Conservation (phyloP, 495 filamentous ascomycete genomes). For the Neurospora tetraspora region DNA sequence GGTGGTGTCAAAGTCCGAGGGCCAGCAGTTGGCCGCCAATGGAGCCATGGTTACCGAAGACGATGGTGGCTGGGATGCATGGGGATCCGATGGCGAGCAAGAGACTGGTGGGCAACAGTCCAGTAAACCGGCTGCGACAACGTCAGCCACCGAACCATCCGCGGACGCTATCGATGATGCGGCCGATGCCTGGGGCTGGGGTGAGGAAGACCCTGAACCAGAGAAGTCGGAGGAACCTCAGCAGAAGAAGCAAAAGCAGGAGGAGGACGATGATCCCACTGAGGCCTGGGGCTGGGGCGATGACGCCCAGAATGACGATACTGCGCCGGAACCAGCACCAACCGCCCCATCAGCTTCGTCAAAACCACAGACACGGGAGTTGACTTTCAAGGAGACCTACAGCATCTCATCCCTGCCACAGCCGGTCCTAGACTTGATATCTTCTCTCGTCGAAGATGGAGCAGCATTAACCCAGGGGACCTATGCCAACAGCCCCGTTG, state of each 20-base stretch:
- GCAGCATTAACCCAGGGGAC: constrained; percentile 43
- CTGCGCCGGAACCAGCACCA: background rate
- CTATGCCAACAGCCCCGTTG: constrained; percentile 39
- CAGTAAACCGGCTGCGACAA: constrained; percentile 10
- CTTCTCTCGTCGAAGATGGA: constrained; percentile 59
- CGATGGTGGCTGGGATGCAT: constrained; percentile 64
- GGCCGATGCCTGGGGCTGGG: constrained; percentile 52
- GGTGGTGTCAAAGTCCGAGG: constrained; percentile 58
- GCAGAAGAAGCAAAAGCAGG: constrained; percentile 12
- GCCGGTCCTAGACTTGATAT: constrained; percentile 60
- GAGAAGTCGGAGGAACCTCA: constrained; percentile 12
- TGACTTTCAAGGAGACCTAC: constrained; percentile 79
- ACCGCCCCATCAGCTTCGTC: constrained; percentile 11
- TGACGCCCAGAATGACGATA: constrained; percentile 25
- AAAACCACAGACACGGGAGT: constrained; percentile 27
- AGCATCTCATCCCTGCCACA: constrained; percentile 79
- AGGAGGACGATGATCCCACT: constrained; percentile 42
- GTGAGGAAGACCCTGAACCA: constrained; percentile 37
- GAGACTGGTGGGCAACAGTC: constrained; percentile 7
- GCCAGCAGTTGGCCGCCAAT: constrained; percentile 44
- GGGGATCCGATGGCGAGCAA: constrained; percentile 54
- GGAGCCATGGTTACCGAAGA: constrained; percentile 34
- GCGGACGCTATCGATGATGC: constrained; percentile 35
- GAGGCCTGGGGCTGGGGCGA: constrained; percentile 73
- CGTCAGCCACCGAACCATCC: background rate